Evolutionary conservation across 495 filamentous ascomycete genomes (phyloP).

Genomic region (Chaetomium cochliodes): DNA sequence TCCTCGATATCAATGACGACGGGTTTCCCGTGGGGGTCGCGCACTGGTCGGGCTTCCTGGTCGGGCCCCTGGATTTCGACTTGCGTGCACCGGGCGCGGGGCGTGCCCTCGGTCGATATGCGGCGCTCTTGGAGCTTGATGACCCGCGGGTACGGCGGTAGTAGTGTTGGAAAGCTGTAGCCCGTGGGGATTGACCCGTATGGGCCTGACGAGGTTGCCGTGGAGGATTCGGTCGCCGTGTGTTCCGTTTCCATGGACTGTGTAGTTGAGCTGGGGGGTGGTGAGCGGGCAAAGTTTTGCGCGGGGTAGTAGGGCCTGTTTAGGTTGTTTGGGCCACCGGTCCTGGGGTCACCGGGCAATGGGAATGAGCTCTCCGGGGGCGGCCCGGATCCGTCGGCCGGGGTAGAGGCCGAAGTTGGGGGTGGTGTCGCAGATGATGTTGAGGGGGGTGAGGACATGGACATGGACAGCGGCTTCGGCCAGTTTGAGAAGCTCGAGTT

Average conservation of each 20-base stretch:
- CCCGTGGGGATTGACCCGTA: slow-evolving; percentile 24
- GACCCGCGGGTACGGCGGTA: slow-evolving; percentile 60
- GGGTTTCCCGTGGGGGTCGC: slow-evolving; percentile 41
- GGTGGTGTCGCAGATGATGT: slow-evolving; percentile 13
- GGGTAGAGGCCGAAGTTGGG: not conserved
- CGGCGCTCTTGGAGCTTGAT: slow-evolving; percentile 81
- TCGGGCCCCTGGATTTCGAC: slow-evolving; percentile 57
- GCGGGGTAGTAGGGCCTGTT: not conserved
- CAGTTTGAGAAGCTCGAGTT: slow-evolving; percentile 42
- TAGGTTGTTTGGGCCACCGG: not conserved
- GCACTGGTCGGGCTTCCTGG: slow-evolving; percentile 40
- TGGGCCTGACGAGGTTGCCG: slow-evolving; percentile 17
- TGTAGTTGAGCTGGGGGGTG: not conserved
- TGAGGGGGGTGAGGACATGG: slow-evolving; percentile 14
- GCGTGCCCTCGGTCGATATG: slow-evolving; percentile 37
- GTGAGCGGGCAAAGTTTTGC: not conserved
- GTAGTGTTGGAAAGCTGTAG: slow-evolving; percentile 19
- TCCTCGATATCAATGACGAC: slow-evolving; percentile 62
- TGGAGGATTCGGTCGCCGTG: slow-evolving; percentile 7
- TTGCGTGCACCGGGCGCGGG: slow-evolving; percentile 58
- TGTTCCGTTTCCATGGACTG: slow-evolving; percentile 9
- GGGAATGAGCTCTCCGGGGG: not conserved
- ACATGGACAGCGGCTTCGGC: slow-evolving; percentile 13
- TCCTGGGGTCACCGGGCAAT: too few species aligned
- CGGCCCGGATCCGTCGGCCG: not conserved